These are phyloP conservation scores for Takashimella koratensis DNA, from an alignment of 1,284 basidiomycete species.

Conservation along the genomic window DNA sequence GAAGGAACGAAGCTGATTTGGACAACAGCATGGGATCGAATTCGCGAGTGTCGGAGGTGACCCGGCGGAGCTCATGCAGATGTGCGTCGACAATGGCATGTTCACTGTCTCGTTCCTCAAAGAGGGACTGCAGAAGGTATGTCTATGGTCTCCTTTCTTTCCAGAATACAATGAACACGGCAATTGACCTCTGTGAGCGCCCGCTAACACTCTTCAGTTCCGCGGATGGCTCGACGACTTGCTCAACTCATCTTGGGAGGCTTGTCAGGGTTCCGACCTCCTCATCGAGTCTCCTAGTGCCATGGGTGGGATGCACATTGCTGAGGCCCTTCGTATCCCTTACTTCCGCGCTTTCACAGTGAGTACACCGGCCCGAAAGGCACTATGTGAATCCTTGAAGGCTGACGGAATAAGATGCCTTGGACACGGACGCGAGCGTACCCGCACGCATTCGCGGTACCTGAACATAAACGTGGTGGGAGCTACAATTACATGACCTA, in stretches of 20 bases:
- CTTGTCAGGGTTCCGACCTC: slow-evolving; percentile 90
- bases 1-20: not conserved
- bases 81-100: slow-evolving; percentile 93
- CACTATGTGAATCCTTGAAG: no score
- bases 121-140: slow-evolving; percentile 80
- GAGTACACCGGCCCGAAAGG: slow-evolving; percentile 63
- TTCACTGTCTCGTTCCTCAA: slow-evolving; percentile 92
- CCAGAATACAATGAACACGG: no score
- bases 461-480: slow-evolving; percentile 89
- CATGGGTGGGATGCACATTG: slow-evolving; percentile 98
- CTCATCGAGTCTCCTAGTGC: slow-evolving; percentile 93
- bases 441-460: slow-evolving; percentile 96
- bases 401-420: no score
- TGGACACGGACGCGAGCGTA: slow-evolving; percentile 72
- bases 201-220: slow-evolving; percentile 57
- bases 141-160: no score
- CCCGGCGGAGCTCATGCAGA: slow-evolving; percentile 89
- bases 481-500: slow-evolving; percentile 91
- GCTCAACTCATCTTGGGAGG: slow-evolving; percentile 87
- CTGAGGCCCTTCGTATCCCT: slow-evolving; percentile 86
- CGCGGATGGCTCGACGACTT: slow-evolving; percentile 96
- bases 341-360: slow-evolving; percentile 91
- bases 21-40: slow-evolving; percentile 76
- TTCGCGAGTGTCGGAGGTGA: slow-evolving; percentile 93
- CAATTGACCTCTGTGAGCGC: no score